Percentiles rank a stretch among this genome's conserved stretches.
Evolutionary conservation across 306 rosid genomes (phyloP).

Genomic region (Cicer judaicum): DNA sequence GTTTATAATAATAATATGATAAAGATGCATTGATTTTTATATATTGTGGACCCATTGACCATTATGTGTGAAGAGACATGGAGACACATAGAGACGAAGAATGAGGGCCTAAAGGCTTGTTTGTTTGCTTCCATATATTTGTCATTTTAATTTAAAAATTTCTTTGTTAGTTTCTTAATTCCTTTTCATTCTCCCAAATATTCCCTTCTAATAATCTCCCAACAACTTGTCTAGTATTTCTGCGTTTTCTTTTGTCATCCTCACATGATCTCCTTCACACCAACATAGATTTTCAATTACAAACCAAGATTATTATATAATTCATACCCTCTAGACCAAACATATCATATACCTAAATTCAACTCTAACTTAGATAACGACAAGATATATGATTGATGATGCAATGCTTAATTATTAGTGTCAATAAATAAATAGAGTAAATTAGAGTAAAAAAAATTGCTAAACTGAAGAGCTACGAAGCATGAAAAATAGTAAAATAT

Average conservation of each 20-base stretch:
- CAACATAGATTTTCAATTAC: slow-evolving; percentile 42
- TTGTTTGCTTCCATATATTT: slow-evolving; percentile 71
- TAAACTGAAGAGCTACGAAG: too few relatives aligned
- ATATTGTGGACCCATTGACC: slow-evolving; percentile 79
- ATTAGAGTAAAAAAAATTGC: too few relatives aligned
- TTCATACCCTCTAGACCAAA: too few relatives aligned
- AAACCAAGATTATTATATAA: background rate
- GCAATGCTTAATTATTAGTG: too few relatives aligned
- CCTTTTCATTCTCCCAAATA: slow-evolving; percentile 68
- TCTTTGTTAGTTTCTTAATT: slow-evolving; percentile 58
- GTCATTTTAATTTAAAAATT: slow-evolving; percentile 55
- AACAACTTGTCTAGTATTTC: slow-evolving; percentile 55
- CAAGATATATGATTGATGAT: too few relatives aligned
- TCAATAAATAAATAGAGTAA: too few relatives aligned
- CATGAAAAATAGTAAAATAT: too few relatives aligned
- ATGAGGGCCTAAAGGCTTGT: slow-evolving; percentile 62
- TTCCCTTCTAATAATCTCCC: slow-evolving; percentile 63
- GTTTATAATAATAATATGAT: slow-evolving; percentile 62
- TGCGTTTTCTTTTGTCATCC: slow-evolving; percentile 46
- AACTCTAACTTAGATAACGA: too few relatives aligned
- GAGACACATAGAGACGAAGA: slow-evolving; percentile 38
- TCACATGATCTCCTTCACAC: slow-evolving; percentile 41
- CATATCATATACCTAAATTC: too few relatives aligned
- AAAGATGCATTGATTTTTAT: slow-evolving; percentile 52
- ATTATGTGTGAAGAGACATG: slow-evolving; percentile 47